Evolutionary conservation across 768 basidiomycete genomes (phyloP), one percentile per base, ranked within the genome.

Genomic region (Amanita pseudoporphyria): DNA sequence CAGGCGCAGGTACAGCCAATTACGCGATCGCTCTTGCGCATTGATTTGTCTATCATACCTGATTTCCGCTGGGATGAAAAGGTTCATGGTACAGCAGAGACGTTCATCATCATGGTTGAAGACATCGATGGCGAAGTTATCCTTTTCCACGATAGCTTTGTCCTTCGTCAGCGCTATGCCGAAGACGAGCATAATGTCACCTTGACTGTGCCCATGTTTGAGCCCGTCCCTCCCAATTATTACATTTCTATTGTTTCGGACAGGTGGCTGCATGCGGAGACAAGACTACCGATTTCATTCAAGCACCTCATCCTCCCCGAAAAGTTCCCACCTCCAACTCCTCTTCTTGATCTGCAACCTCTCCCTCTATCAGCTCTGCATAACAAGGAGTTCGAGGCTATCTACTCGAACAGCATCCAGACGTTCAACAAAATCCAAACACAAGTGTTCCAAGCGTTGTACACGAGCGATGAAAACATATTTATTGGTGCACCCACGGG

Each of bases 381-480:
- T 65, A 96, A 96, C 75, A 81, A 84, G 59, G 89, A 93, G 53
- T 98, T 84, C 56, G 91, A 98, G 63, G 73, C 74, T 1, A 78
- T 98, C 37, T 99, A 97, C 64, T 78, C 81, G 1, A 78, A 76
- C 14, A 79, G 79, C 0, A 82, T 98, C 55, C 74, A 81, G 53
- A 82, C 80, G 0, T 98, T 97, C 75, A 98, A 98, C 78, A 99
- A 97, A 67, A 97, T 98, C 53, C 96, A 98, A 63, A 98, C 92
- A 0, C 96, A 98, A 66, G 94, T 96, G 39, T 98, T 99, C 84
- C 93, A 97, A 58, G 94, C 95, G 0, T 73, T 99, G 0, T 99
- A 97, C 64, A 92, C 89, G 0, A 84, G 91, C 0, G 94, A 97
- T 59, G 96, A 98, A 60, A 98, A 95, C 58, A 85, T 95, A 36